Conservation (phyloP, 2,329 filamentous ascomycete genomes). For the Trichoderma polysporum region DNA sequence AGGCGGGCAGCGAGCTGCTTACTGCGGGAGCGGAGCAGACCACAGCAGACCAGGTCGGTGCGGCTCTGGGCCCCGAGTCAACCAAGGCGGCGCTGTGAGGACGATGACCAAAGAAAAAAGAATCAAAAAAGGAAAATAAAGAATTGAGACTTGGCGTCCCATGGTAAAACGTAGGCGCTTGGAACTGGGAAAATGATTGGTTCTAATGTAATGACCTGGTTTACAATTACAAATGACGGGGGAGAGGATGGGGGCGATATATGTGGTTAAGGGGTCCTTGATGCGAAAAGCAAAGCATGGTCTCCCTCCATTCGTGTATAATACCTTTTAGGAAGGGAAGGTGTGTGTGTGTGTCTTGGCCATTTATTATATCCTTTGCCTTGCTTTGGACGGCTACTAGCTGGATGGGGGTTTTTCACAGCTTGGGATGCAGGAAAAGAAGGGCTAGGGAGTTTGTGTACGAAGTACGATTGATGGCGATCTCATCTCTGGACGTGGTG, state of each 20-base stretch:
- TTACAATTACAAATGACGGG: constrained; percentile 9
- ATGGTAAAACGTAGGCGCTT: constrained; percentile 6
- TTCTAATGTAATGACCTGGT: constrained; percentile 18
- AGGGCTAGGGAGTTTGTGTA: constrained; percentile 6
- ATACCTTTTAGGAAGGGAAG: background rate
- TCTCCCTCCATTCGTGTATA: constrained; percentile 11
- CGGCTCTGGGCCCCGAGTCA: constrained; percentile 45
- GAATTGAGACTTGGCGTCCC: background rate
- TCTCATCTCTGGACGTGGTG: constrained; percentile 22
- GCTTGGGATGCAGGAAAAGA: background rate
- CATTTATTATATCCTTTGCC: background rate
- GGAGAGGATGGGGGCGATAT: background rate
- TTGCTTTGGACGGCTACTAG: background rate
- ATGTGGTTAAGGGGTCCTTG: background rate
- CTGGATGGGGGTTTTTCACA: background rate
- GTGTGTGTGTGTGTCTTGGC: background rate
- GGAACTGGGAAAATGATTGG: constrained; percentile 4
- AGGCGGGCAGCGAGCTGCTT: constrained; percentile 75
- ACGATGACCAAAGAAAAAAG: background rate
- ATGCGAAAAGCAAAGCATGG: constrained; percentile 19
- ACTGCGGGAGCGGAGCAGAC: constrained; percentile 47
- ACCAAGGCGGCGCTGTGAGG: constrained; percentile 53
- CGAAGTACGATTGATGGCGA: constrained; percentile 14
- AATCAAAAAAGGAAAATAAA: background rate
- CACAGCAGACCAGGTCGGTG: constrained; percentile 51